Evolutionary conservation across 805 yeast species (phyloP).

Genomic region (Ogataea henricii): DNA sequence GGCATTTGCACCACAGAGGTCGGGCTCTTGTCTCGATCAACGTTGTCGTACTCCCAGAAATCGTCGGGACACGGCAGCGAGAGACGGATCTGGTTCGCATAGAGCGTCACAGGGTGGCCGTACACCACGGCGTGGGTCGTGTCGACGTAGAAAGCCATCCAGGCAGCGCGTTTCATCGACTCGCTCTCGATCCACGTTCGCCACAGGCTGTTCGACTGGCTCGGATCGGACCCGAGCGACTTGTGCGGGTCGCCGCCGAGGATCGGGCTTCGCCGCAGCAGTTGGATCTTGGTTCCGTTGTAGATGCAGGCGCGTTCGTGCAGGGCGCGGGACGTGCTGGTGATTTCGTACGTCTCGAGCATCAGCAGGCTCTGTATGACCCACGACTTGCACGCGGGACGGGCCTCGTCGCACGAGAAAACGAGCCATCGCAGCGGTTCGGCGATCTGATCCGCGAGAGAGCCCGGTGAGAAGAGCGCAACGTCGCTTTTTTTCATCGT

Average conservation of each 20-base stretch:
- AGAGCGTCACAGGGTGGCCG: constrained; percentile 60
- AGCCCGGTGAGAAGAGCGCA: constrained; percentile 20
- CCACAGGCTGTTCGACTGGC: constrained; percentile 35
- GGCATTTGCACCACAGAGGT: constrained; percentile 22
- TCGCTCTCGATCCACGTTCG: constrained; percentile 75
- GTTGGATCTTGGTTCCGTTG: constrained; percentile 53
- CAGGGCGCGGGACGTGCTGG: constrained; percentile 43
- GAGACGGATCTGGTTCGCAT: constrained; percentile 54
- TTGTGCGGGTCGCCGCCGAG: constrained; percentile 44
- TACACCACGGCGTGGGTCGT: constrained; percentile 71
- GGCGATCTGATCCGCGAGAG: constrained; percentile 40
- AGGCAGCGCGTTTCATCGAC: constrained; percentile 68
- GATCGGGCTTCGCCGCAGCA: constrained; percentile 49
- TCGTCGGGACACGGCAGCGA: constrained; percentile 60
- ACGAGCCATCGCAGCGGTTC: constrained; percentile 46
- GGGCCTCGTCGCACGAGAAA: constrained; percentile 46
- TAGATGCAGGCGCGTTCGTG: constrained; percentile 55
- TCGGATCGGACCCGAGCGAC: constrained; percentile 31
- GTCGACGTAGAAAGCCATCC: constrained; percentile 75
- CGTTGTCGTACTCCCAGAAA: constrained; percentile 43
- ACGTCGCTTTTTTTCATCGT: constrained; percentile 8
- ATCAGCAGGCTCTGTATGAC: constrained; percentile 49
- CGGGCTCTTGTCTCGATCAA: constrained; percentile 21
- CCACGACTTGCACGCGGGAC: constrained; percentile 51
- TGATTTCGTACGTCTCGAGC: constrained; percentile 51